A percentile compares a stretch with the other conserved stretches of the same genome.
Evolutionary conservation across 305 asterid species (phyloP).

Genomic region (Fraxinus albicans): DNA sequence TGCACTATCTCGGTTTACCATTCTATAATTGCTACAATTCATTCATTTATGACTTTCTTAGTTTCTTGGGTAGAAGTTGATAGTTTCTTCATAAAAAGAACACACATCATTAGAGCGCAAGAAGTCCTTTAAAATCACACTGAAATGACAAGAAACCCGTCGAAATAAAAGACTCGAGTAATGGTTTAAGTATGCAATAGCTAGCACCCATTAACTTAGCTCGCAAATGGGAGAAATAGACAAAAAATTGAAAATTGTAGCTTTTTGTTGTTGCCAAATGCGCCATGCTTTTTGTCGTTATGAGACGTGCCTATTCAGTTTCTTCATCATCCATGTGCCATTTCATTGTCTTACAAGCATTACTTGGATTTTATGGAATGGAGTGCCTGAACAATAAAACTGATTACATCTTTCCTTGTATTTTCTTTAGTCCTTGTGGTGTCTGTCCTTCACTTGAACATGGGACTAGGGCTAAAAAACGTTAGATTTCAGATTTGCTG

Average conservation of each 20-base stretch:
- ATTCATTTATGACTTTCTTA: neutral
- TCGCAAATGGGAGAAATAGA: neutral
- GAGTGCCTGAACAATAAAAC: neutral
- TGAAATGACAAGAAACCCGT: neutral
- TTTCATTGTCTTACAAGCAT: neutral
- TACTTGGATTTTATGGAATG: neutral
- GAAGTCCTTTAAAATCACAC: neutral
- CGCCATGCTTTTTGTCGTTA: neutral
- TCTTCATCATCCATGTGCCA: neutral
- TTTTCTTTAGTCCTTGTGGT: neutral
- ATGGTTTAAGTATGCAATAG: neutral
- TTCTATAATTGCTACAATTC: neutral
- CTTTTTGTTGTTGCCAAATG: neutral
- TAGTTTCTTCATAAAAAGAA: neutral
- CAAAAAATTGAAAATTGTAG: neutral
- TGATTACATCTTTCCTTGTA: neutral
- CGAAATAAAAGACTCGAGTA: neutral
- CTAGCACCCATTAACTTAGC: neutral
- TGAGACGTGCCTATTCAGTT: neutral
- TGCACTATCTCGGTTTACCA: constrained; percentile 1
- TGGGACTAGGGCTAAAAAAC: neutral
- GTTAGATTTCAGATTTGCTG: neutral
- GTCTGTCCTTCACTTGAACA: neutral
- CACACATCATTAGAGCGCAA: neutral
- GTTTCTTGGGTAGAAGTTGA: neutral